A percentile compares a stretch with the other conserved stretches of the same genome.
Conservation (phyloP, 1,284 basidiomycete species). For the Mixia osmundae region DNA sequence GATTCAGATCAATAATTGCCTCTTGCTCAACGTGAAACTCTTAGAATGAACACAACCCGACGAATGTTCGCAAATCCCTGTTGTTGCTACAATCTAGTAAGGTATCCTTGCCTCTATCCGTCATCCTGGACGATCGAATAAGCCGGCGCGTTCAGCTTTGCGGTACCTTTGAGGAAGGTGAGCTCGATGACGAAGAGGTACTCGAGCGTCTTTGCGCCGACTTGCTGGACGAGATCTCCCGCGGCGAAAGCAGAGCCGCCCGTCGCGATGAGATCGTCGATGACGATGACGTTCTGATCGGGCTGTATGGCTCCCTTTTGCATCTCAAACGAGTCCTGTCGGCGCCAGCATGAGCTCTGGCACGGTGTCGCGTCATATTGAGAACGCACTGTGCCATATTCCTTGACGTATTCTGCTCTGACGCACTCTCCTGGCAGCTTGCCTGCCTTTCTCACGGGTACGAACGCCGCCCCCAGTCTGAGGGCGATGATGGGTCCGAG, state of each 20-base stretch:
- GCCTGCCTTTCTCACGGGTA: conserved; percentile 81
- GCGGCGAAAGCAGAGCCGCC: conserved; percentile 89
- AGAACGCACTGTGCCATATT: conserved; percentile 55
- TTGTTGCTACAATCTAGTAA: not conserved
- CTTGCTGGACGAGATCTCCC: conserved; percentile 62
- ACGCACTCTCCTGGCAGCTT: conserved; percentile 78
- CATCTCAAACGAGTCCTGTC: conserved; percentile 38
- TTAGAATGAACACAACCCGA: not conserved
- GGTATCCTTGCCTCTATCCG: conserved; percentile 15
- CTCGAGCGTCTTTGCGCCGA: conserved; percentile 63
- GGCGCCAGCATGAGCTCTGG: not conserved
- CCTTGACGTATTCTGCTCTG: conserved; percentile 63
- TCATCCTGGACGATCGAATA: conserved; percentile 63
- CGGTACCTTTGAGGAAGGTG: conserved; percentile 51
- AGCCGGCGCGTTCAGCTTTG: conserved; percentile 59
- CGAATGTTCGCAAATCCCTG: not conserved
- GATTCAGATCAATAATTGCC: not conserved
- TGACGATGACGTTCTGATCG: conserved; percentile 62
- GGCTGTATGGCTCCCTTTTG: conserved; percentile 61
- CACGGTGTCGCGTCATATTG: not conserved
- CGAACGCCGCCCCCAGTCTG: conserved; percentile 78
- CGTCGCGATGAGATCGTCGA: conserved; percentile 94
- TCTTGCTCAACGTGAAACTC: not conserved
- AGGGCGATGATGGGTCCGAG: conserved; percentile 80
- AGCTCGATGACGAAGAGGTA: conserved; percentile 89